phyloP scores from a whole-genome alignment of 441 rosid species.

The Arabidopsis hybrid region DNA sequence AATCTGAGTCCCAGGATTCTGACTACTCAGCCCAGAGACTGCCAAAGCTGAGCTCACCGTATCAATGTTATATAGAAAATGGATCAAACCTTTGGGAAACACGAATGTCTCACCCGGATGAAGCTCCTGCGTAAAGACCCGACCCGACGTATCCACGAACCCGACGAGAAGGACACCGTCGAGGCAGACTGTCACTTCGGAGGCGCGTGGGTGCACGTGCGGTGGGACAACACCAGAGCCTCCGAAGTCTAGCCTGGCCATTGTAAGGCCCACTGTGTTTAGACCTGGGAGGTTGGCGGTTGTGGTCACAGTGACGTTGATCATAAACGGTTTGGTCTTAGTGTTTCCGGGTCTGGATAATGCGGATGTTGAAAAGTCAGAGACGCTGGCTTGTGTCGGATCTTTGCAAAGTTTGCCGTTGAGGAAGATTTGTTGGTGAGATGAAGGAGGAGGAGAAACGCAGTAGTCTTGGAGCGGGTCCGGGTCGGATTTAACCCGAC shows the following conservation, averaged over 20 bases:
- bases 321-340: conserved; percentile 51
- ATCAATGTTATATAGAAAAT: conserved; percentile 61
- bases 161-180: conserved; percentile 62
- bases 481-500: conserved; percentile 61
- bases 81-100: conserved; percentile 69
- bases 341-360: conserved; percentile 58
- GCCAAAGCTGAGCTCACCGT: conserved; percentile 51
- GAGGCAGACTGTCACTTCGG: conserved; percentile 67
- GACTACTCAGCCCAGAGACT: conserved; percentile 69
- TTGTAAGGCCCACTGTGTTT: conserved; percentile 68
- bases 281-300: conserved; percentile 59
- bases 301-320: conserved; percentile 57
- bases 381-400: conserved; percentile 47
- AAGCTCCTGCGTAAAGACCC: conserved; percentile 57
- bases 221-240: conserved; percentile 53
- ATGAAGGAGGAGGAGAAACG: conserved; percentile 50
- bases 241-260: conserved; percentile 59
- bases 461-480: conserved; percentile 82
- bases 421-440: conserved; percentile 39
- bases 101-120: conserved; percentile 65
- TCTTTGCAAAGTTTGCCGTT: conserved; percentile 68
- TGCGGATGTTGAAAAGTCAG: conserved; percentile 65
- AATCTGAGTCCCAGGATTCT: conserved; percentile 68
- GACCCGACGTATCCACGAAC: conserved; percentile 60
- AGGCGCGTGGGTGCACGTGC: conserved; percentile 79